Base-by-base conservation (phyloP, 139 green algal genomes). In the Desmodesmus armatus region DNA sequence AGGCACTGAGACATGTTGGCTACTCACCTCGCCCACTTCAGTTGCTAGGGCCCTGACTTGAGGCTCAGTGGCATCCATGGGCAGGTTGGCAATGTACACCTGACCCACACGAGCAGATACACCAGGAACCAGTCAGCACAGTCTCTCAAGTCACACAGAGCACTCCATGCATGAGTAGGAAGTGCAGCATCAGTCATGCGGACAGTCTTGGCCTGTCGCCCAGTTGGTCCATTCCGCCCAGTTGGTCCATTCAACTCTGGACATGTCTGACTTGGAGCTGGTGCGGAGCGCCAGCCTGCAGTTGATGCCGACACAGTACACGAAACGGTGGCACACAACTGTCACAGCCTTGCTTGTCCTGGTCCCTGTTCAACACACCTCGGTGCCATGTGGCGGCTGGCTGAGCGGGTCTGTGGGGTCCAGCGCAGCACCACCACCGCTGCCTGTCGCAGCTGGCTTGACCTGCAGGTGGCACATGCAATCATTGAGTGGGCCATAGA, bases 61-160 rank as follows among this genome's bases (percentile, higher is more conserved):
- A 0, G 79, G 80, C 43, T 96, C 93, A 3, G 85, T 94, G 17
- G 92, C 92, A 17, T 87, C 87, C 17, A 90, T 87, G 0, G 92
- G 88, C 1, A 98, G 60, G 43, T 93, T 94, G 29, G 93, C 94
- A 4, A 97, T 79, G 73, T 95, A 98, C 0, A 98, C 90, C 90
- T 97, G 85, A 39, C n/a, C 11, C 31, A 66, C 29, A 43, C 23
- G 0, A 11, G 67, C 37, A 51, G 39, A 21, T 35, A 39, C 39
- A 53, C 2, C 35, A 74, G 66, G 31, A 62, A n/a, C n/a, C n/a
- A n/a, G n/a, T n/a, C n/a, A n/a, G n/a, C n/a, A n/a, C n/a, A n/a
- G n/a, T n/a, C n/a, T n/a, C n/a, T n/a, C n/a, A n/a, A n/a, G n/a
- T n/a, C n/a, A n/a, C n/a, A n/a, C n/a, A n/a, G n/a, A n/a, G n/a